These are phyloP conservation scores for Boletus huronensis DNA, from an alignment of 768 basidiomycete genomes.

Conservation along the genomic window DNA sequence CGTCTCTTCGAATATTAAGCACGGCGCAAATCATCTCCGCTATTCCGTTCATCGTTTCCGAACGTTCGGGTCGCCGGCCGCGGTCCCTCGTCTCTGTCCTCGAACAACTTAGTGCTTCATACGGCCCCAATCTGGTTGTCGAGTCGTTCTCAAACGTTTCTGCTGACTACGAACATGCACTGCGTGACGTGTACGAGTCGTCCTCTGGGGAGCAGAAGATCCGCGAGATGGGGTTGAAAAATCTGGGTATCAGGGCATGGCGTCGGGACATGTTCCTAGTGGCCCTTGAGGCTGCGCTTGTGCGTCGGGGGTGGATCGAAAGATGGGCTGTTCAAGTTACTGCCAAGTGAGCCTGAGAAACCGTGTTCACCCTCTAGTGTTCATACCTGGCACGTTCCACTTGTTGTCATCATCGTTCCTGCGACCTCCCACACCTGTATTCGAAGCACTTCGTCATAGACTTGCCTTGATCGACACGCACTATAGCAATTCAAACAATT, in stretches of 20 bases:
- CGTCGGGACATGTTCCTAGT: constrained; percentile 45
- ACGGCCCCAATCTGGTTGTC: constrained; percentile 29
- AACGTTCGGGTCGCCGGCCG: constrained; percentile 35
- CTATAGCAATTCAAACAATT: background rate
- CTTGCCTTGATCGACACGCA: background rate
- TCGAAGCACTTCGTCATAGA: background rate
- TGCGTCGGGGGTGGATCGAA: constrained; percentile 41
- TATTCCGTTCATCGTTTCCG: constrained; percentile 41
- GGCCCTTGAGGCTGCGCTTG: constrained; percentile 51
- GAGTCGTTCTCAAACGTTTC: constrained; percentile 41
- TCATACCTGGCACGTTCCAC: background rate
- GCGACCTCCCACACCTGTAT: too few species aligned
- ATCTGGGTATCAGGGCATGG: constrained; percentile 38
- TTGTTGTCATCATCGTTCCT: background rate
- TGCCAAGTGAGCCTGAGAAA: constrained; percentile 11
- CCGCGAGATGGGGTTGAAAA: constrained; percentile 11
- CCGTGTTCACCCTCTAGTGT: background rate
- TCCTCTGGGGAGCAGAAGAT: constrained; percentile 9
- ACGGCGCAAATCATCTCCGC: constrained; percentile 39
- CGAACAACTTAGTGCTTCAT: constrained; percentile 30
- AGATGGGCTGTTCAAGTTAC: constrained; percentile 42
- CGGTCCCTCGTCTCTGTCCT: constrained; percentile 37
- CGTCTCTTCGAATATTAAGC: constrained; percentile 34
- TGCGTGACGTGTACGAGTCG: constrained; percentile 7
- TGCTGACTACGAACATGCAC: constrained; percentile 22